phyloP scores from a whole-genome alignment of 768 basidiomycete species.

The Tulasnella sp. region DNA sequence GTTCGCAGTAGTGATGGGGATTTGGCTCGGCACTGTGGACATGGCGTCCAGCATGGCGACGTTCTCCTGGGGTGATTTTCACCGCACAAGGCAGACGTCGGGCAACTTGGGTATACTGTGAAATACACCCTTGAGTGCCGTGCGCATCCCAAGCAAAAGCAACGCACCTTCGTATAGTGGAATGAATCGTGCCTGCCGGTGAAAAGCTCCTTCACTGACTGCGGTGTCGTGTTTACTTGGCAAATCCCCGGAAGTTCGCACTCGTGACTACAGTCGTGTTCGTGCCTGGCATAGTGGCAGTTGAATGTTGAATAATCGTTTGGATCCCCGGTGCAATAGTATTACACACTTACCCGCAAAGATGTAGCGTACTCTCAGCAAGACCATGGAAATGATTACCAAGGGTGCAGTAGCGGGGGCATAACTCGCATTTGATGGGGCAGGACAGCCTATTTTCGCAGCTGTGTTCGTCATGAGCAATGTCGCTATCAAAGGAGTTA shows the following conservation, averaged over 20 bases:
- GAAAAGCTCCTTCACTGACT: slow-evolving; percentile 45
- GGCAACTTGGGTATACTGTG: slow-evolving; percentile 29
- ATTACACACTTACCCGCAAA: slow-evolving; percentile 40
- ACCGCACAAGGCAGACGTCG: slow-evolving; percentile 41
- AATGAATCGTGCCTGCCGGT: slow-evolving; percentile 48
- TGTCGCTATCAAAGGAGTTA: slow-evolving; percentile 28
- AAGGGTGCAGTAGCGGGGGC: slow-evolving; percentile 40
- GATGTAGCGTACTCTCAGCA: slow-evolving; percentile 31
- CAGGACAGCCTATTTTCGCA: slow-evolving; percentile 40
- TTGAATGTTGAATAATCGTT: background rate
- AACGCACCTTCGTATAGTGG: slow-evolving; percentile 47
- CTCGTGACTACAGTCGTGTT: slow-evolving; percentile 34
- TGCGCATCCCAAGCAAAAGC: background rate
- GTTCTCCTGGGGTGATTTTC: slow-evolving; percentile 33
- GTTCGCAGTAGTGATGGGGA: slow-evolving; percentile 45
- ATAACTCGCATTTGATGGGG: slow-evolving; percentile 42
- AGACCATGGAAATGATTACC: slow-evolving; percentile 44
- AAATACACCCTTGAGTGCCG: background rate
- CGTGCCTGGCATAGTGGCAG: slow-evolving; percentile 31
- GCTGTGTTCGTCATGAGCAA: slow-evolving; percentile 34
- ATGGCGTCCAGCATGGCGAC: slow-evolving; percentile 37
- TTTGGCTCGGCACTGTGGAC: slow-evolving; percentile 35
- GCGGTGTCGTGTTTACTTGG: slow-evolving; percentile 45
- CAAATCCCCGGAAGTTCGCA: slow-evolving; percentile 42
- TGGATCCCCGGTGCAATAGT: background rate